phyloP scores from a whole-genome alignment of 176 grass and related monocot genomes.

The Triticum timopheevii region DNA sequence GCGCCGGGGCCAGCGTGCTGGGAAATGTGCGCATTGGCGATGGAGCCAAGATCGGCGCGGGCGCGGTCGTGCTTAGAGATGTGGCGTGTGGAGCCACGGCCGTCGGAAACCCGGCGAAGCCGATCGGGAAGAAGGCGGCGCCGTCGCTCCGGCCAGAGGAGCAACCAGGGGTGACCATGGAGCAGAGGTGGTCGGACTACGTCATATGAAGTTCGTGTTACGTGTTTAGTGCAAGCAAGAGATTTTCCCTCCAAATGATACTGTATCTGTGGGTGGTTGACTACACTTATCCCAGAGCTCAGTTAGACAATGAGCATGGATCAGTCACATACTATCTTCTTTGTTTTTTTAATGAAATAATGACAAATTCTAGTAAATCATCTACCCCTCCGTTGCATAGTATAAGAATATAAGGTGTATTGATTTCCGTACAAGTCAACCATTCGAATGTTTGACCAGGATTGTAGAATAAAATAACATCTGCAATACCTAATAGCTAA shows the following conservation, averaged over 20 bases:
- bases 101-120: slow-evolving; percentile 70
- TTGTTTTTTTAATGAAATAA: background rate
- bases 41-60: slow-evolving; percentile 75
- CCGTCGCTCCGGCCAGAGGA: slow-evolving; percentile 42
- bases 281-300: slow-evolving; percentile 28
- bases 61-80: slow-evolving; percentile 68
- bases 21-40: slow-evolving; percentile 69
- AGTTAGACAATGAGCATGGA: slow-evolving; percentile 48
- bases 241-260: slow-evolving; percentile 19
- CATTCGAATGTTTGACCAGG: too few relatives aligned
- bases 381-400: too few relatives aligned
- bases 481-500: too few relatives aligned
- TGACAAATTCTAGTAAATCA: background rate
- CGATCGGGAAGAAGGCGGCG: slow-evolving; percentile 38
- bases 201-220: background rate
- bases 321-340: background rate
- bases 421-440: too few relatives aligned
- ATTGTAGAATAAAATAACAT: too few relatives aligned
- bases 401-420: too few relatives aligned
- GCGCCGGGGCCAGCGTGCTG: slow-evolving; percentile 78
- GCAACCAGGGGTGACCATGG: slow-evolving; percentile 57
- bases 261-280: background rate
- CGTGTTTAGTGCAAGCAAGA: slow-evolving; percentile 9
- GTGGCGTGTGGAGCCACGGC: slow-evolving; percentile 60
- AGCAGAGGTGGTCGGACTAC: slow-evolving; percentile 55